Conservation (phyloP, 1,139 yeast genomes). For the Zygosaccharomyces sapae region DNA sequence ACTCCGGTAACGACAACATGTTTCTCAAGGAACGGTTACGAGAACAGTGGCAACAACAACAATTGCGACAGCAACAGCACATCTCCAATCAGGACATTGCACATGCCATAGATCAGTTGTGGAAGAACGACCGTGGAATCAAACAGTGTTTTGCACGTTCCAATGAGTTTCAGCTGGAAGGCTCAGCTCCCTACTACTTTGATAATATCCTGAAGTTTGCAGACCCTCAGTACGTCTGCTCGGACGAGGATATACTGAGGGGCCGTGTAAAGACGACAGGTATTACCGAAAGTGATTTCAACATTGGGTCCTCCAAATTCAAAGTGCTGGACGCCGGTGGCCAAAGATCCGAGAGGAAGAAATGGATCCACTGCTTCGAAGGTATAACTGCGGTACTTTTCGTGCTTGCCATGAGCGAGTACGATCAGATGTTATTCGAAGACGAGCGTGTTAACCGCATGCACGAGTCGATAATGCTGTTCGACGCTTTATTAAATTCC, state of each 20-base stretch:
- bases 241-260: slow-evolving; percentile 76
- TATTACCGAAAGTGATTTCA: slow-evolving; percentile 80
- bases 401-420: slow-evolving; percentile 90
- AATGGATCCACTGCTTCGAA: slow-evolving; percentile 96
- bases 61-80: slow-evolving; percentile 17
- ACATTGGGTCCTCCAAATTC: slow-evolving; percentile 61
- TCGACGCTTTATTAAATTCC: slow-evolving; percentile 81
- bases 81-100: slow-evolving; percentile 51
- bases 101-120: slow-evolving; percentile 58
- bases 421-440: slow-evolving; percentile 87
- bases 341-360: slow-evolving; percentile 86
- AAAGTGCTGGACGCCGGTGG: slow-evolving; percentile 96
- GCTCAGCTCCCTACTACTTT: slow-evolving; percentile 74
- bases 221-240: slow-evolving; percentile 60
- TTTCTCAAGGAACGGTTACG: slow-evolving; percentile 19
- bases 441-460: slow-evolving; percentile 85
- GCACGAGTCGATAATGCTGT: slow-evolving; percentile 83
- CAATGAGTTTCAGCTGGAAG: slow-evolving; percentile 78
- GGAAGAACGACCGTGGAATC: slow-evolving; percentile 70
- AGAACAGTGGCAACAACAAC: slow-evolving; percentile 6
- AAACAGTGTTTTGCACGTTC: slow-evolving; percentile 55
- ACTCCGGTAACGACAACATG: slow-evolving; percentile 26
- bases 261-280: slow-evolving; percentile 97
- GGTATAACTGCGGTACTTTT: slow-evolving; percentile 85
- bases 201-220: slow-evolving; percentile 63